Evolutionary conservation across 108 stramenopile species (phyloP).

Genomic region (Hondaea fermentalgiana): DNA sequence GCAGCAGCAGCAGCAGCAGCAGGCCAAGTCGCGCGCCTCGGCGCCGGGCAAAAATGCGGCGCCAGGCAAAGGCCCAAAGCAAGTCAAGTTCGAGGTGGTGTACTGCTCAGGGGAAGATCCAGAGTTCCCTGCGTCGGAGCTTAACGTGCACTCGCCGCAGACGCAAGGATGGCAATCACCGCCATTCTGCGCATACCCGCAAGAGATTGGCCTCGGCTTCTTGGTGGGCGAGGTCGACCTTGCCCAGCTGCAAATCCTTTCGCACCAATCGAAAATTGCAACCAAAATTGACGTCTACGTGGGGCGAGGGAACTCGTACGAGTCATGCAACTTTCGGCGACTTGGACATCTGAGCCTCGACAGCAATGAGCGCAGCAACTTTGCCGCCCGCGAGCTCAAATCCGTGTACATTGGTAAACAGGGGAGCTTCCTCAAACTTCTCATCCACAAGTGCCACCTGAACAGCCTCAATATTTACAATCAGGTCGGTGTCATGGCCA

Average conservation of each 20-base stretch:
- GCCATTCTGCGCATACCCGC: slow-evolving; percentile 45
- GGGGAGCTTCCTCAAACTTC: slow-evolving; percentile 41
- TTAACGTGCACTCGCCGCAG: slow-evolving; percentile 43
- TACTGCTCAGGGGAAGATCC: slow-evolving; percentile 50
- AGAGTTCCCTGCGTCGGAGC: slow-evolving; percentile 49
- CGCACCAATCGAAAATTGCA: slow-evolving; percentile 51
- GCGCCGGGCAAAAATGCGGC: background rate
- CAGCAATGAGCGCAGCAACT: slow-evolving; percentile 47
- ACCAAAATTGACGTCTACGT: slow-evolving; percentile 52
- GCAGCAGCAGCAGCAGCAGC: too few relatives aligned
- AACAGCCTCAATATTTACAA: slow-evolving; percentile 50
- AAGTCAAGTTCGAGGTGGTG: slow-evolving; percentile 35
- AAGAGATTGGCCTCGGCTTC: slow-evolving; percentile 45
- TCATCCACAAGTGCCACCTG: slow-evolving; percentile 49
- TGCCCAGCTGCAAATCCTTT: slow-evolving; percentile 43
- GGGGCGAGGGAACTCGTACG: slow-evolving; percentile 29
- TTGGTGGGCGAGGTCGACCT: background rate
- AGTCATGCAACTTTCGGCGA: background rate
- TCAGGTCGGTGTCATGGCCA: slow-evolving; percentile 40
- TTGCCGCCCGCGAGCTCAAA: slow-evolving; percentile 52
- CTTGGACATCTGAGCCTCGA: slow-evolving; percentile 40
- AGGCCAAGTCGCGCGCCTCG: too few relatives aligned
- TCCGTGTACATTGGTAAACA: slow-evolving; percentile 41
- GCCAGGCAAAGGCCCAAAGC: background rate
- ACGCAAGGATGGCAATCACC: slow-evolving; percentile 57